These are phyloP conservation scores for Fusarium sp. DNA, from an alignment of 2,329 filamentous ascomycete genomes.

Conservation along the genomic window DNA sequence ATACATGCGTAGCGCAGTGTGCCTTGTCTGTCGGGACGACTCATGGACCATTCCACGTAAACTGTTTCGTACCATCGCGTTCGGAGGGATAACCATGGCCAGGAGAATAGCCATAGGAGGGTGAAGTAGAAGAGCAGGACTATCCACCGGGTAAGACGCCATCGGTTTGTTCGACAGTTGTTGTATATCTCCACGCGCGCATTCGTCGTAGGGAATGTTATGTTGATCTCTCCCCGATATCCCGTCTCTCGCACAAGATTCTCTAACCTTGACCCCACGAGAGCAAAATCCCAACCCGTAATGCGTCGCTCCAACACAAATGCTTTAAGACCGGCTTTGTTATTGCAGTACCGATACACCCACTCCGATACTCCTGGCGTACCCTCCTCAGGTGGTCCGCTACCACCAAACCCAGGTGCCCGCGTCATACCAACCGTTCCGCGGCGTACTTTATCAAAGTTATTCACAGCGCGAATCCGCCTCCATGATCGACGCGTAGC, in stretches of 20 bases:
- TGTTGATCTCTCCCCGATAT: conserved; percentile 70
- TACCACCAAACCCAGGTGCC: conserved; percentile 57
- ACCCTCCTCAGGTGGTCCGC: conserved; percentile 46
- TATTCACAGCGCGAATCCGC: conserved; percentile 63
- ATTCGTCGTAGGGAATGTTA: conserved; percentile 70
- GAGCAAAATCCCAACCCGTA: conserved; percentile 68
- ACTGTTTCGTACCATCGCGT: conserved; percentile 76
- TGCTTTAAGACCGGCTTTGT: conserved; percentile 65
- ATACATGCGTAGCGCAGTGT: conserved; percentile 63
- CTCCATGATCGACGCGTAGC: conserved; percentile 54
- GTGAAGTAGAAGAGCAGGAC: conserved; percentile 73
- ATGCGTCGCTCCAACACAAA: conserved; percentile 65
- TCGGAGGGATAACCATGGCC: conserved; percentile 75
- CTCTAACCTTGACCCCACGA: conserved; percentile 63
- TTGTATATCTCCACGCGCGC: conserved; percentile 72
- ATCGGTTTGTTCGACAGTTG: conserved; percentile 69
- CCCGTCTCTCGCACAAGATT: conserved; percentile 71
- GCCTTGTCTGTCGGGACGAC: conserved; percentile 46
- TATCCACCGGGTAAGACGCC: conserved; percentile 73
- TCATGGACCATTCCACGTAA: conserved; percentile 65
- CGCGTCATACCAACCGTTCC: conserved; percentile 68
- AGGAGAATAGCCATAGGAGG: conserved; percentile 75
- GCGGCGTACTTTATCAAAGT: conserved; percentile 71
- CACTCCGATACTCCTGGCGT: conserved; percentile 62
- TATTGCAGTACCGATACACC: conserved; percentile 75